A percentile compares a stretch with the other conserved stretches of the same genome.
Evolutionary conservation across 805 yeast species (phyloP).

Genomic region (Isabelozyma gotoi): DNA sequence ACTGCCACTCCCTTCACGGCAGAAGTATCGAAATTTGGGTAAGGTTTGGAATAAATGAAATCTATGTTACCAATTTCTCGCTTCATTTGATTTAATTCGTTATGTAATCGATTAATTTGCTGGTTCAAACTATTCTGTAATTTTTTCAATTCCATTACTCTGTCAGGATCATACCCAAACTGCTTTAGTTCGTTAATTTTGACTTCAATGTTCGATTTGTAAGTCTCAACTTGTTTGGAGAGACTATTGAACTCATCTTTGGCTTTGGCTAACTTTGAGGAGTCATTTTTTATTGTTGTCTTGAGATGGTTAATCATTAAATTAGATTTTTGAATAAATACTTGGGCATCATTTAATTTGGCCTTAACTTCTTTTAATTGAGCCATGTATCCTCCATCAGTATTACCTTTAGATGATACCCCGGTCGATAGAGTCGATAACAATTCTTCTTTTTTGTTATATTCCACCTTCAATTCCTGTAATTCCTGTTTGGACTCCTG

Average conservation of each 20-base stretch:
- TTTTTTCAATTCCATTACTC: constrained; percentile 42
- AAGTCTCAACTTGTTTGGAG: constrained; percentile 41
- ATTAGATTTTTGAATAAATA: constrained; percentile 56
- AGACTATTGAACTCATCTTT: constrained; percentile 43
- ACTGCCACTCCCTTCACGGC: constrained; percentile 90
- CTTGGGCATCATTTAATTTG: constrained; percentile 51
- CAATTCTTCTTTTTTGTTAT: constrained; percentile 69
- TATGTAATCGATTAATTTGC: constrained; percentile 42
- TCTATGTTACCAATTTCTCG: constrained; percentile 72
- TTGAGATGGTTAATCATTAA: constrained; percentile 58
- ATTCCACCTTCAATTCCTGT: constrained; percentile 43
- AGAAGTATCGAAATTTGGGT: constrained; percentile 53
- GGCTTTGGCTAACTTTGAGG: constrained; percentile 54
- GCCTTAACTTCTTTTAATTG: constrained; percentile 68
- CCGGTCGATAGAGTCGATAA: constrained; percentile 84
- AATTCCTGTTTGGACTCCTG: constrained; percentile 44
- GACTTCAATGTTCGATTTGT: constrained; percentile 35
- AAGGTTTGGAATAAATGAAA: constrained; percentile 68
- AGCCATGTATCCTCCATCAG: constrained; percentile 73
- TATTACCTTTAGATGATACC: constrained; percentile 75
- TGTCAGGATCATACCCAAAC: constrained; percentile 58
- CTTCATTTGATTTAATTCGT: constrained; percentile 53
- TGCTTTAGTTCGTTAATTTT: constrained; percentile 44
- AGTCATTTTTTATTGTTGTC: constrained; percentile 49
- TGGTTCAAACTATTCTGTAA: constrained; percentile 45